A percentile compares a stretch with the other conserved stretches of the same genome.
phyloP scores from a whole-genome alignment of 2,329 filamentous ascomycete species.

The Triangularia verruculosa region DNA sequence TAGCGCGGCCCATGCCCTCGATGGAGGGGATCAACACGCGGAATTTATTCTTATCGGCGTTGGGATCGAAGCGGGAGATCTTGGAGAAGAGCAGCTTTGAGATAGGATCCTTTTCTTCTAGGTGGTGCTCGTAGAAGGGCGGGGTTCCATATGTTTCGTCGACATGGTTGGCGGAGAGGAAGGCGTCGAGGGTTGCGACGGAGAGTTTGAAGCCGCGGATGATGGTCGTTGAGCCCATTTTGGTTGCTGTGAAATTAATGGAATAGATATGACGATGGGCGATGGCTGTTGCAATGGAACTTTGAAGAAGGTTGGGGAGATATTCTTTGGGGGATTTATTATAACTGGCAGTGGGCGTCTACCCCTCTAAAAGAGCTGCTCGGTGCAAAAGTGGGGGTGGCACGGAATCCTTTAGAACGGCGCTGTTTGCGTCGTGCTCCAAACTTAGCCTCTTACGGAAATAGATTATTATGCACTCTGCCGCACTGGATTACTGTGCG shows the following conservation, averaged over 20 bases:
- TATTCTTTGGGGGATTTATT: not conserved
- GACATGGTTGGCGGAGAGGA: not conserved
- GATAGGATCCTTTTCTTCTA: not conserved
- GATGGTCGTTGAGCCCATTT: constrained; percentile 4
- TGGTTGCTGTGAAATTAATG: not conserved
- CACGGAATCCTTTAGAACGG: too few species aligned
- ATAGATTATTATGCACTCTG: too few species aligned
- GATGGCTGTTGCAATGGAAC: not conserved
- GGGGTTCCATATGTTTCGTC: constrained; percentile 1
- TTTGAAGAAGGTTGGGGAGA: not conserved
- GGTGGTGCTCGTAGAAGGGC: constrained; percentile 2
- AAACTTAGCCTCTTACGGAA: too few species aligned
- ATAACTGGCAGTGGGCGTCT: not conserved
- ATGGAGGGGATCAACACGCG: not conserved
- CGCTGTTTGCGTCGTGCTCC: too few species aligned
- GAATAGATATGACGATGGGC: not conserved
- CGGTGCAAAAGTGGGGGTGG: not conserved
- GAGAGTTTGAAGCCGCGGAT: constrained; percentile 4
- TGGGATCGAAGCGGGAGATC: not conserved
- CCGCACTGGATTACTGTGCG: too few species aligned
- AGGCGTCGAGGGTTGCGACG: not conserved
- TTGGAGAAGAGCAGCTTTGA: constrained; percentile 1
- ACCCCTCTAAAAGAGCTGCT: not conserved
- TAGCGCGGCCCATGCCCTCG: not conserved
- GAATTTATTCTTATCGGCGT: not conserved